Evolutionary conservation across 345 rosid genomes (phyloP).

Genomic region (Hirschfeldia incana): DNA sequence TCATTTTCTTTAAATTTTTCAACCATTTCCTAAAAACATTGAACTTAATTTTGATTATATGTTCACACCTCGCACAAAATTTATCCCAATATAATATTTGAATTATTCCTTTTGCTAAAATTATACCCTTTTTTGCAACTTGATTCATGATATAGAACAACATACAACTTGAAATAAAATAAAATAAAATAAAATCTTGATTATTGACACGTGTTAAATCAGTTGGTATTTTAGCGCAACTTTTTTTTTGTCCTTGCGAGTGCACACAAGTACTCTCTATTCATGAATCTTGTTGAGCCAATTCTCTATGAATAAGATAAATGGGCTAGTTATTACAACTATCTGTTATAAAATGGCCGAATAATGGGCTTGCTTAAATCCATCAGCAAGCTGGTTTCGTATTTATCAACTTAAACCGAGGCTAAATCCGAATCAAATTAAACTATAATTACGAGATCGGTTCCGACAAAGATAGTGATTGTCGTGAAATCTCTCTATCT

Average conservation of each 20-base stretch:
- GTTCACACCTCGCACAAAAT: no score
- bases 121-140: no score
- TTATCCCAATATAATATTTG: no score
- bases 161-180: no score
- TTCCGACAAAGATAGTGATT: neutral
- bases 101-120: no score
- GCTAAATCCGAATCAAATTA: constrained; percentile 17
- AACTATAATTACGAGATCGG: neutral
- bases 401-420: neutral
- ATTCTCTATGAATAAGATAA: neutral
- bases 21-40: no score
- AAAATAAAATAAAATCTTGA: no score
- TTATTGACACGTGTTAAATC: no score
- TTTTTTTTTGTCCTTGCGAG: neutral
- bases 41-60: no score
- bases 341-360: neutral
- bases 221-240: no score
- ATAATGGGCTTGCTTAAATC: neutral
- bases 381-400: neutral
- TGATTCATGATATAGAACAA: no score
- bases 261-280: neutral
- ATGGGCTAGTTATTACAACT: neutral
- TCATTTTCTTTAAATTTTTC: no score
- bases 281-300: neutral
- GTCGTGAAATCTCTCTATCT: neutral